Percentiles rank a stretch among this genome's conserved stretches.
Evolutionary conservation across 2,329 filamentous ascomycete genomes (phyloP).

Genomic region (Fusarium pseudonygamai): DNA sequence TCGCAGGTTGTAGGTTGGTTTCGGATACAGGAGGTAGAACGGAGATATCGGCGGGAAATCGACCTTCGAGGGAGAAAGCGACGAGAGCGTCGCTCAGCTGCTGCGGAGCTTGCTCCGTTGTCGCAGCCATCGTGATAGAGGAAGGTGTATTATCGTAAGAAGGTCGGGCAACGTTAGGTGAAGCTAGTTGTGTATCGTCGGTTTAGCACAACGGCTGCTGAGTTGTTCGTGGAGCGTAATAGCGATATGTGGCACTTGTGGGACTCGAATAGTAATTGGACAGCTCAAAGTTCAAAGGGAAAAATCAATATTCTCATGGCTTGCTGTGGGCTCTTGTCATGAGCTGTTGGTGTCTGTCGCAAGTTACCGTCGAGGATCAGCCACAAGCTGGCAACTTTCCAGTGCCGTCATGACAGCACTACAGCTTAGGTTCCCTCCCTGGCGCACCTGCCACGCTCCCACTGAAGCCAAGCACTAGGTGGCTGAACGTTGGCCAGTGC

Average conservation of each 20-base stretch:
- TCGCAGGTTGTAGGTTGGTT: conserved; percentile 51
- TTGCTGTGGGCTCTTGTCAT: conserved; percentile 9
- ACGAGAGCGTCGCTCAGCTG: conserved; percentile 54
- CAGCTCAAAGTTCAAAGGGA: background rate
- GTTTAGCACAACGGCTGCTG: background rate
- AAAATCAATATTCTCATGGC: background rate
- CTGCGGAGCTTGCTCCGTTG: conserved; percentile 39
- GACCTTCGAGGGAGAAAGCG: conserved; percentile 52
- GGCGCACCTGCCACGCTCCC: conserved; percentile 8
- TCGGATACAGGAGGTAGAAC: conserved; percentile 50
- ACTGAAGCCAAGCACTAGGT: background rate
- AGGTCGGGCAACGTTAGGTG: background rate
- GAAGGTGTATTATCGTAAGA: background rate
- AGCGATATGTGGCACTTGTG: background rate
- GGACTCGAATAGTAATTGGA: background rate
- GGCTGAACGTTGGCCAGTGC: conserved; percentile 25
- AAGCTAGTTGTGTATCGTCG: conserved; percentile 24
- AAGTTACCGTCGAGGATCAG: conserved; percentile 26
- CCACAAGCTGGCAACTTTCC: conserved; percentile 41
- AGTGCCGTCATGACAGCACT: conserved; percentile 31
- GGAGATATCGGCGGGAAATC: conserved; percentile 54
- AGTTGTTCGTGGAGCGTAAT: background rate
- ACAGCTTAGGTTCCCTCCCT: background rate
- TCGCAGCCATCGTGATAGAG: conserved; percentile 44
- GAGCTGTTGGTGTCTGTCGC: conserved; percentile 33